These are phyloP conservation scores for Batkoa obscura DNA, from an alignment of 371 early-diverging fungal genomes.

Conservation along the genomic window DNA sequence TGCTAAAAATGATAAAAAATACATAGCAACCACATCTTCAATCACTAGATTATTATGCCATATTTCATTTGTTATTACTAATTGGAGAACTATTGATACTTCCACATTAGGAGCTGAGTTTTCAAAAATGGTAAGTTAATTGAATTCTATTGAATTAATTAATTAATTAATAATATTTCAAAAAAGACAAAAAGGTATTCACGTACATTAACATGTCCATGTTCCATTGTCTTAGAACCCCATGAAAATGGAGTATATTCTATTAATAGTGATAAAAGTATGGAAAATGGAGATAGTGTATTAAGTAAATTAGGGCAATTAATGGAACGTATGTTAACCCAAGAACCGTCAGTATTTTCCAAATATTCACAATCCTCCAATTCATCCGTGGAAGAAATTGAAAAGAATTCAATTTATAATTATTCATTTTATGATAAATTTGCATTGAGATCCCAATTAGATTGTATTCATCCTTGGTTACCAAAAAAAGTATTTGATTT, in stretches of 20 bases:
- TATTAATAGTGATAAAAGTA: conserved; percentile 64
- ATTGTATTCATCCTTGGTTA: conserved; percentile 58
- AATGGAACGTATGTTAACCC: conserved; percentile 18
- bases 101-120: conserved; percentile 37
- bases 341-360: background rate
- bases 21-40: conserved; percentile 79
- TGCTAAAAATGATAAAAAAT: conserved; percentile 19
- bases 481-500: conserved; percentile 75
- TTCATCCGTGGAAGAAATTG: background rate
- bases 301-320: background rate
- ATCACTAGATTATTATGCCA: conserved; percentile 58
- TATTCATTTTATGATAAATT: conserved; percentile 31
- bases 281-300: conserved; percentile 32
- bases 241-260: conserved; percentile 51
- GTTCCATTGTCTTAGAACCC: conserved; percentile 10
- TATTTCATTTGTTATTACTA: conserved; percentile 52
- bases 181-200: conserved; percentile 13
- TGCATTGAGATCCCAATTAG: conserved; percentile 76
- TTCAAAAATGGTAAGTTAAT: conserved; percentile 19
- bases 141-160: background rate
- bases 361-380: background rate
- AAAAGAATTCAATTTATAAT: conserved; percentile 10
- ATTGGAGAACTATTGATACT: conserved; percentile 36
- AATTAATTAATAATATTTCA: background rate
- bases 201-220: conserved; percentile 10